A percentile compares a stretch with the other conserved stretches of the same genome.
Conservation (phyloP, 2,329 filamentous ascomycete genomes). For the Phialemoniopsis sp. region DNA sequence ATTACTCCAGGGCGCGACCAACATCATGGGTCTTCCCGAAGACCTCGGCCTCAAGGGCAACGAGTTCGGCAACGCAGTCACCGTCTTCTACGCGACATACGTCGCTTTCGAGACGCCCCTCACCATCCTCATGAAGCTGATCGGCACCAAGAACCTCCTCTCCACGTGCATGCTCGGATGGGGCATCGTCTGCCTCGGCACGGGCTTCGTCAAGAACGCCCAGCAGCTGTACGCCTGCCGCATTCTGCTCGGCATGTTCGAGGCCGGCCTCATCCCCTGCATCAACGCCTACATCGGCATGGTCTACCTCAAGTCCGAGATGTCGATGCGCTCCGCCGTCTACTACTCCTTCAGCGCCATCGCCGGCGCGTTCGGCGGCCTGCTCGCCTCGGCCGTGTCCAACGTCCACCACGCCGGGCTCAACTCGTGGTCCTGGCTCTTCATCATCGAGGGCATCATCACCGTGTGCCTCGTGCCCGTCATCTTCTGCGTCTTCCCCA, state of each 20-base stretch:
- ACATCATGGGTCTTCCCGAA: slow-evolving; percentile 25
- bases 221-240: slow-evolving; percentile 1
- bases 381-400: slow-evolving; percentile 25
- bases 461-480: slow-evolving; percentile 28
- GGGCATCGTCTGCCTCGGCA: slow-evolving; percentile 18
- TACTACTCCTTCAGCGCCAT: slow-evolving; percentile 24
- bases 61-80: slow-evolving; percentile 23
- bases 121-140: slow-evolving; percentile 22
- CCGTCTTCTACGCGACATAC: slow-evolving; percentile 23
- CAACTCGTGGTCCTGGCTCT: slow-evolving; percentile 32
- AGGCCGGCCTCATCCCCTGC: slow-evolving; percentile 30
- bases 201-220: slow-evolving; percentile 8
- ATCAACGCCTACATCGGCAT: slow-evolving; percentile 24
- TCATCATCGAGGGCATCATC: slow-evolving; percentile 32
- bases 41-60: slow-evolving; percentile 22
- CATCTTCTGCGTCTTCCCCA: slow-evolving; percentile 19
- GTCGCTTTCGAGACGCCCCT: slow-evolving; percentile 19
- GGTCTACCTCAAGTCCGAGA: slow-evolving; percentile 26
- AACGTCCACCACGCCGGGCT: slow-evolving; percentile 20
- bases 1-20: slow-evolving; percentile 12
- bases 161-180: slow-evolving; percentile 15
- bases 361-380: slow-evolving; percentile 24
- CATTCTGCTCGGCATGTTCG: slow-evolving; percentile 1
- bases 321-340: slow-evolving; percentile 21
- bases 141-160: slow-evolving; percentile 24